Evolutionary conservation across 345 rosid genomes (phyloP), one percentile per base, ranked within the genome.

Genomic region (Lepidium sativum): DNA sequence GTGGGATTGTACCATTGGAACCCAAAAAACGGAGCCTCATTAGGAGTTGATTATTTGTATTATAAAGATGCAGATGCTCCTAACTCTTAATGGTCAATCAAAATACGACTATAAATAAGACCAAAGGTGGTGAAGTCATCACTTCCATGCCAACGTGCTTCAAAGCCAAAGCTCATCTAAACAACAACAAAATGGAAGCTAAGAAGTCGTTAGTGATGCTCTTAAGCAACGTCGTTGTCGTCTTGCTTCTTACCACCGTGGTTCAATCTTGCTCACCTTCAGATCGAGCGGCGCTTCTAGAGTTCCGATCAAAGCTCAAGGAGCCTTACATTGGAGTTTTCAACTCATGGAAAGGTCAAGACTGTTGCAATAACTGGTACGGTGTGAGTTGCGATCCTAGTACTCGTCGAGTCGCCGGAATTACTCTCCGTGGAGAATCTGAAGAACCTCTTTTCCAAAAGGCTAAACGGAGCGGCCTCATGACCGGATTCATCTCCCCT

Each of bases 281-380:
- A 0, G 98, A 91, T 77, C 54, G 72, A 48, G 73, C 76, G 18
- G 88, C 90, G 2, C 77, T 91, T 41, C 63, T 79, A 6, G 73
- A 82, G 39, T 79, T 91, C 61, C 81, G 80, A 63, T 70, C 92
- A 11, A 73, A 86, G 1, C 79, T 92, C 29, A 68, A 44, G 0
- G 98, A 92, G 67, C 86, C 95, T 0, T 79, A 86, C 80, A 70
- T 92, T 27, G 95, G 96, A 47, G 74, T 88, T 51, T 88, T 92
- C 81, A 44, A 68, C 60, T 48, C 96, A 0, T 92, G 98, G 98
- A 66, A 75, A 2, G 95, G 92, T 41, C 59, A 76, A 14, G 61
- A 82, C 72, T 91, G 91, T 75, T 87, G 95, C 79, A 15, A 67
- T 17, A 60, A 47, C 50, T 92, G 97, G 97, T 84, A 84, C 70